phyloP scores from a whole-genome alignment of 164 flowering plant species.

The Nelumbo lutea region DNA sequence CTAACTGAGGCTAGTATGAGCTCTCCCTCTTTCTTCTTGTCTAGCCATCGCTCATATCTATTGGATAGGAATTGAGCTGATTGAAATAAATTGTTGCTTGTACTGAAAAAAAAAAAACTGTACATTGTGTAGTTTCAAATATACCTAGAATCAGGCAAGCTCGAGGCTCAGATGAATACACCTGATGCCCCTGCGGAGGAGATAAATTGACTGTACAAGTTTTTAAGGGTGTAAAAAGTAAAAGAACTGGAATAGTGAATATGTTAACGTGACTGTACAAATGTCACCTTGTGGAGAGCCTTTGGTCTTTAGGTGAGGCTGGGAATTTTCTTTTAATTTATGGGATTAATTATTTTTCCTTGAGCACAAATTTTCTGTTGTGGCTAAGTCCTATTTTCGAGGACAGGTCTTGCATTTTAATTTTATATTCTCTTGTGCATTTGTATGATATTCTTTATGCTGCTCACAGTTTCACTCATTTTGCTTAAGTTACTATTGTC shows the following conservation, averaged over 20 bases:
- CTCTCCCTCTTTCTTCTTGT: slow-evolving; percentile 24
- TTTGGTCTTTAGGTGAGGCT: slow-evolving; percentile 42
- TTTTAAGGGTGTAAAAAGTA: slow-evolving; percentile 51
- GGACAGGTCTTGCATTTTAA: slow-evolving; percentile 8
- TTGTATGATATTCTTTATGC: neutral
- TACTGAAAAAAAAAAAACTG: slow-evolving; percentile 38
- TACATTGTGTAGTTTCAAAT: slow-evolving; percentile 69
- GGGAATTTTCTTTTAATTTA: slow-evolving; percentile 26
- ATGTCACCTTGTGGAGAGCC: slow-evolving; percentile 53
- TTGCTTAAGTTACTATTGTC: neutral
- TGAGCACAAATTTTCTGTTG: slow-evolving; percentile 21
- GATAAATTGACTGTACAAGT: slow-evolving; percentile 43
- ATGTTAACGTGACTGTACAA: slow-evolving; percentile 61
- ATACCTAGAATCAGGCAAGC: slow-evolving; percentile 59
- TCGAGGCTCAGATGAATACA: slow-evolving; percentile 49
- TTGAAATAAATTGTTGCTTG: slow-evolving; percentile 43
- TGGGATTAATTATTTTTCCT: slow-evolving; percentile 19
- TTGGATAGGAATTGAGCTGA: slow-evolving; percentile 33
- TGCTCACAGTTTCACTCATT: neutral
- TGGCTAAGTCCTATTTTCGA: slow-evolving; percentile 10
- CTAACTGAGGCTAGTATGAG: slow-evolving; percentile 68
- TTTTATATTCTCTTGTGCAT: neutral
- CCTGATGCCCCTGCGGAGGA: slow-evolving; percentile 52
- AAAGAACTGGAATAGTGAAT: slow-evolving; percentile 41
- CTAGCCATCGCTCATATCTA: slow-evolving; percentile 32